Evolutionary conservation across 768 basidiomycete species (phyloP).

Genomic region (Termitomyces sp.): DNA sequence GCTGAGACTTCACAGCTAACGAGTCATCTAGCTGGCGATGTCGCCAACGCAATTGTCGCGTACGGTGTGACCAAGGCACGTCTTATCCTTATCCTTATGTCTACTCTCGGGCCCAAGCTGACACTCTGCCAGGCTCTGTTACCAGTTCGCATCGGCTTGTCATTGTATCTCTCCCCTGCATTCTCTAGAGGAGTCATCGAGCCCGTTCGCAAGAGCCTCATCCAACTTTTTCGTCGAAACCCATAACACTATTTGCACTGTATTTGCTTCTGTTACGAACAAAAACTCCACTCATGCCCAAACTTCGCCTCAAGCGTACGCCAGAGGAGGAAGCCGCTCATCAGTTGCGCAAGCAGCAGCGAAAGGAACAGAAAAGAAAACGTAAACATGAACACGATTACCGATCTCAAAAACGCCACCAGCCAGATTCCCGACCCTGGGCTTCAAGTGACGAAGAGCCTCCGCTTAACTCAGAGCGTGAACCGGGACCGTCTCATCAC

Average conservation of each 20-base stretch:
- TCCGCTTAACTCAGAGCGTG: conserved; percentile 10
- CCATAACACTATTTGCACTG: conserved; percentile 10
- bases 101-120: neutral
- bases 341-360: conserved; percentile 34
- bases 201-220: conserved; percentile 45
- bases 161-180: conserved; percentile 68
- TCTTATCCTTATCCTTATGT: neutral
- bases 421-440: conserved; percentile 36
- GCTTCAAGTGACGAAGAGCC: conserved; percentile 43
- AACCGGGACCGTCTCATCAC: conserved; percentile 18
- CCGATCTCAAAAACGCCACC: conserved; percentile 17
- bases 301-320: conserved; percentile 62
- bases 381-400: conserved; percentile 22
- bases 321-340: conserved; percentile 54
- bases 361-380: conserved; percentile 32
- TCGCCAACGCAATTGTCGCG: conserved; percentile 80
- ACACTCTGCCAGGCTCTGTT: conserved; percentile 55
- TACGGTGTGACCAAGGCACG: conserved; percentile 77
- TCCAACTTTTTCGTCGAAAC: conserved; percentile 29
- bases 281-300: conserved; percentile 34
- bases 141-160: conserved; percentile 68
- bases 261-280: conserved; percentile 16
- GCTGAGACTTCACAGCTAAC: conserved; percentile 25
- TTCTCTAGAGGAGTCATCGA: conserved; percentile 69
- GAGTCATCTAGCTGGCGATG: conserved; percentile 61